Evolutionary conservation across 108 stramenopile species (phyloP), one percentile per base, ranked within the genome.

Genomic region (Pseudonitzschia pungens): DNA sequence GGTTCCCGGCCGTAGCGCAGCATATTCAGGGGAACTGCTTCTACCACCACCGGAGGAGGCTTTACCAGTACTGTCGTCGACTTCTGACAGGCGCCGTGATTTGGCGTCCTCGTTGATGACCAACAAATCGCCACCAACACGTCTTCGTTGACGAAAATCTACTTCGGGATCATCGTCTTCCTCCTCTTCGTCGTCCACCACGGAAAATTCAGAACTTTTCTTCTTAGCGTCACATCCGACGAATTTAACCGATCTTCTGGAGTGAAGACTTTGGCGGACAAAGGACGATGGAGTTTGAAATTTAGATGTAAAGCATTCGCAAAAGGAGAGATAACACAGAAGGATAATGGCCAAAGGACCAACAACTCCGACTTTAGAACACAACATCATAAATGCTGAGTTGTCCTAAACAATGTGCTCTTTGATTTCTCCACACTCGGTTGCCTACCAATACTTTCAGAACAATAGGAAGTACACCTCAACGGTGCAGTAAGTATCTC

Each of bases 1-100:
- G 9, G 85, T 82, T 28, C 90, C 91, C 1, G 88, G 85, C 59
- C 69, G 33, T 42, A 88, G 42, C 32, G 18, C 81, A 80, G 22
- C 73, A 41, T 67, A 44, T 67, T 44, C 66, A 31, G 36, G 31
- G 54, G 28, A 12, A 31, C 26, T 68, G 24, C 45, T 52, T 32
- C 12, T 68, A 18, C 44, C 7, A 31, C n/a, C 18, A 52, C 44
- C 28, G 20, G 18, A 9, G 8, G n/a, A 21, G 20, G n/a, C 44
- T 48, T 52, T 45, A 29, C 28, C 8, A 21, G 7, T 14, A 36
- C 28, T 10, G 43, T 50, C 67, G 31, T 29, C 44, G 6, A 29
- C 45, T 67, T 44, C 66, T 6, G 66, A 48, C 10, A 12, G 54
- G 1, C 20, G 54, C 9, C 54, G n/a, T 26, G 54, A 55, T 24